A percentile compares a stretch with the other conserved stretches of the same genome.
Evolutionary conservation across 2,329 filamentous ascomycete species (phyloP).

Genomic region (Aspergillus candidus): DNA sequence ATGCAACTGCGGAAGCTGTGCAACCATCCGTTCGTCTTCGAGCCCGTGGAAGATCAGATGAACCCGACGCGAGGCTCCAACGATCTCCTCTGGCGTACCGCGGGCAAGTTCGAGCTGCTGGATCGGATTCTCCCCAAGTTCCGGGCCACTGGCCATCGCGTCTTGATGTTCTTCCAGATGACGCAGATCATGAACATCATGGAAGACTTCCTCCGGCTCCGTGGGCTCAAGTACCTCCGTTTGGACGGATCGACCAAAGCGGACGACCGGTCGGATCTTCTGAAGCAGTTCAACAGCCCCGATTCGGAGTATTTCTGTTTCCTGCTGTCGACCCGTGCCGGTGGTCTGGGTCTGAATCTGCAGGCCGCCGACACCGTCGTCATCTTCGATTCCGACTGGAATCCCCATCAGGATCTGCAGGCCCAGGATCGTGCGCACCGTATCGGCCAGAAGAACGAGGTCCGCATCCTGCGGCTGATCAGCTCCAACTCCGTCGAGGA

Average conservation of each 20-base stretch:
- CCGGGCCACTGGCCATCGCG: slow-evolving; percentile 80
- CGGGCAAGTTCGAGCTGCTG: slow-evolving; percentile 94
- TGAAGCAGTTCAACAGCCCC: slow-evolving; percentile 84
- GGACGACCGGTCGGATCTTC: slow-evolving; percentile 86
- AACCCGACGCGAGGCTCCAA: slow-evolving; percentile 85
- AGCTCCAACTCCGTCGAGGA: slow-evolving; percentile 97
- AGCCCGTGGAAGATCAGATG: slow-evolving; percentile 96
- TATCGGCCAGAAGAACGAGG: slow-evolving; percentile 99
- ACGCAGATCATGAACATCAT: slow-evolving; percentile 99
- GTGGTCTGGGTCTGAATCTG: slow-evolving; percentile 93
- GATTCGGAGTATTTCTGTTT: slow-evolving; percentile 95
- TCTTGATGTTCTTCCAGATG: slow-evolving; percentile 99
- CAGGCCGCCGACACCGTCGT: slow-evolving; percentile 98
- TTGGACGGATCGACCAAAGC: slow-evolving; percentile 96
- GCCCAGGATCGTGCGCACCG: slow-evolving; percentile 99
- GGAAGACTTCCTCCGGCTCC: slow-evolving; percentile 90
- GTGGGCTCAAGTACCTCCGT: slow-evolving; percentile 78
- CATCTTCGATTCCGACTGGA: slow-evolving; percentile 99
- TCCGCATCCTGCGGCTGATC: slow-evolving; percentile 90
- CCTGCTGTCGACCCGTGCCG: slow-evolving; percentile 93
- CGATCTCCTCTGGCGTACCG: slow-evolving; percentile 88
- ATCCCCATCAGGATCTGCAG: slow-evolving; percentile 97
- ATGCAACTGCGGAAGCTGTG: slow-evolving; percentile 99
- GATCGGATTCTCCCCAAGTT: slow-evolving; percentile 94
- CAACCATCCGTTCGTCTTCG: slow-evolving; percentile 98